These are phyloP conservation scores for Mallotus repandus DNA, from an alignment of 441 rosid genomes.

Conservation along the genomic window DNA sequence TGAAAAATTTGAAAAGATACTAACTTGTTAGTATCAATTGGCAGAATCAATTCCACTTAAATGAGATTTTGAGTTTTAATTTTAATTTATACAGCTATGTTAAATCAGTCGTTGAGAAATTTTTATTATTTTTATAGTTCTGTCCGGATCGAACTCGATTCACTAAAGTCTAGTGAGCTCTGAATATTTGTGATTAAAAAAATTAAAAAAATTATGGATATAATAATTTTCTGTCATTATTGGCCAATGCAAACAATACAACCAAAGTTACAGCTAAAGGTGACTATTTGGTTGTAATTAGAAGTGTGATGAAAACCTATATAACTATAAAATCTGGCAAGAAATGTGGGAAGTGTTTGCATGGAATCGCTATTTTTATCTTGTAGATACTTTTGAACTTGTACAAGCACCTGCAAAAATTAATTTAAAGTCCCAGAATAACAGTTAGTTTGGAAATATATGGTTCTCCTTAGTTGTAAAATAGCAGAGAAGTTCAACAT, in stretches of 20 bases:
- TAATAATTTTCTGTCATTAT: too few species aligned
- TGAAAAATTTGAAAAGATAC: too few species aligned
- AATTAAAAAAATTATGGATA: too few species aligned
- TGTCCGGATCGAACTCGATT: too few species aligned
- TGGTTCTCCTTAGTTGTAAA: not conserved
- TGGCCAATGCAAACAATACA: not conserved
- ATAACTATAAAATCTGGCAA: not conserved
- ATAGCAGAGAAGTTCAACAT: not conserved
- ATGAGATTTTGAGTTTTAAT: too few species aligned
- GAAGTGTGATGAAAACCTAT: not conserved
- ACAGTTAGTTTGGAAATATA: not conserved
- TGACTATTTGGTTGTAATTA: not conserved
- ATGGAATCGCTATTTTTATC: not conserved
- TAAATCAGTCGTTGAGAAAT: too few species aligned
- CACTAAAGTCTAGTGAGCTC: too few species aligned
- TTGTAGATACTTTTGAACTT: conserved; percentile 27
- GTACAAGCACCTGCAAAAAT: conserved; percentile 38
- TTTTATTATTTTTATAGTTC: too few species aligned
- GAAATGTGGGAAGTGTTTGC: not conserved
- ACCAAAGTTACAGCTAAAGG: not conserved
- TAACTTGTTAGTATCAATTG: too few species aligned
- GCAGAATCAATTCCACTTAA: too few species aligned
- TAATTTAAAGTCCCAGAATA: conserved; percentile 1
- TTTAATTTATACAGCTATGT: too few species aligned
- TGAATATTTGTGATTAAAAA: too few species aligned